These are phyloP conservation scores for Paradendryphiella salina DNA, from an alignment of 2,329 filamentous ascomycete genomes.

Conservation along the genomic window DNA sequence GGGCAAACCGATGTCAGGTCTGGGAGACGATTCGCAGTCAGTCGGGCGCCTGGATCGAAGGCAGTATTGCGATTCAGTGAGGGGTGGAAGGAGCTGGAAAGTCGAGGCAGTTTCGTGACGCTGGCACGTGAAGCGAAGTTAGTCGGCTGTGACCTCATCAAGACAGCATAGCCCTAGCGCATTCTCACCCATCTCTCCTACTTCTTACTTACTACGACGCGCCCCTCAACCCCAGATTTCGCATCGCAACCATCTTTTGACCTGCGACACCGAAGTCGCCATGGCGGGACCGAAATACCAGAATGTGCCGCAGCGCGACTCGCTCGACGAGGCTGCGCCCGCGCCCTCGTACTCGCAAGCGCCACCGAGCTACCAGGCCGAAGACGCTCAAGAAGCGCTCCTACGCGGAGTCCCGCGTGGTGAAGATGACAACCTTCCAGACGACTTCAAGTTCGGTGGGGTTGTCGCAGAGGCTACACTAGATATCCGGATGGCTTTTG, in stretches of 20 bases:
- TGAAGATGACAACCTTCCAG: constrained; percentile 88
- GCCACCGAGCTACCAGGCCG: constrained; percentile 78
- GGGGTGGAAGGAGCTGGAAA: constrained; percentile 10
- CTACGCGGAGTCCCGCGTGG: constrained; percentile 68
- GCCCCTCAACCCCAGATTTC: neutral
- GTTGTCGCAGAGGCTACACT: constrained; percentile 91
- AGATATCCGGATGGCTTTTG: constrained; percentile 94
- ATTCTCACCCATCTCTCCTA: constrained; percentile 2
- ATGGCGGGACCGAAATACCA: constrained; percentile 86
- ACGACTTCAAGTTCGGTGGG: constrained; percentile 98
- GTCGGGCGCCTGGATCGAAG: no score
- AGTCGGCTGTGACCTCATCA: constrained; percentile 13
- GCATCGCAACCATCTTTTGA: neutral
- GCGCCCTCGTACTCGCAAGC: constrained; percentile 65
- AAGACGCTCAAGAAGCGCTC: constrained; percentile 61
- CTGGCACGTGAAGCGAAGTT: constrained; percentile 9
- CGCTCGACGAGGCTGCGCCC: constrained; percentile 64
- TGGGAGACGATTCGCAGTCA: no score
- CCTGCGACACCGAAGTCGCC: constrained; percentile 3
- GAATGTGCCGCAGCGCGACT: constrained; percentile 82
- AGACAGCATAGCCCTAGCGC: constrained; percentile 9
- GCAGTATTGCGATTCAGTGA: neutral
- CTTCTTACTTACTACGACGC: neutral
- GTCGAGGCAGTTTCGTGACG: neutral
- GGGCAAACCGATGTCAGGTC: no score